Evolutionary conservation across 169 alveolate genomes (phyloP).

Genomic region (Cryptosporidium parvum): DNA sequence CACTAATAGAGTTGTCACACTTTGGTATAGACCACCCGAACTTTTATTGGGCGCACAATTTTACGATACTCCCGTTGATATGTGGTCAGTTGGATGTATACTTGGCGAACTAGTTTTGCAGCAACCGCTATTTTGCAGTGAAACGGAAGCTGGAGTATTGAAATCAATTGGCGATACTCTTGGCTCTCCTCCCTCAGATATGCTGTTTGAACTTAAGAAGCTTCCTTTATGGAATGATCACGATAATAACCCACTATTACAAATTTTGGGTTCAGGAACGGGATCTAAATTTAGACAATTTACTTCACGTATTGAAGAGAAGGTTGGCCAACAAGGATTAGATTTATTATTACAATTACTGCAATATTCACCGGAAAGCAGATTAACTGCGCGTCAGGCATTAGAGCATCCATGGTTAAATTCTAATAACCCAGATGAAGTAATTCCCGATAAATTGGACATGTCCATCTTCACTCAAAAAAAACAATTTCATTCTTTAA

Average conservation of each 20-base stretch:
- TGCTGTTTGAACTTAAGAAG: slow-evolving; percentile 74
- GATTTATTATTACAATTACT: slow-evolving; percentile 82
- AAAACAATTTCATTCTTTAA: slow-evolving; percentile 65
- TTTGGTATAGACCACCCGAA: slow-evolving; percentile 98
- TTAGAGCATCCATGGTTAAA: slow-evolving; percentile 84
- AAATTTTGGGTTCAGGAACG: slow-evolving; percentile 69
- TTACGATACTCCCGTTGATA: slow-evolving; percentile 91
- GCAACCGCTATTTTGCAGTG: slow-evolving; percentile 91
- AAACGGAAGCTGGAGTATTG: slow-evolving; percentile 88
- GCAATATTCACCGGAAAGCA: slow-evolving; percentile 80
- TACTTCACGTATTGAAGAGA: slow-evolving; percentile 65
- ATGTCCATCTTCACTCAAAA: slow-evolving; percentile 54
- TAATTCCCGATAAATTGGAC: slow-evolving; percentile 45
- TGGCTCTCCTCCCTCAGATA: slow-evolving; percentile 83
- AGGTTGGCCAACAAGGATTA: slow-evolving; percentile 78
- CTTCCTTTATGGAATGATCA: slow-evolving; percentile 73
- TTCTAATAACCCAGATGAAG: neutral
- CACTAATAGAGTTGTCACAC: slow-evolving; percentile 95
- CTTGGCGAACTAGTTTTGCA: slow-evolving; percentile 92
- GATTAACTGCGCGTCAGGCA: slow-evolving; percentile 84
- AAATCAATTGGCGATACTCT: slow-evolving; percentile 84
- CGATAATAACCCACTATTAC: slow-evolving; percentile 69
- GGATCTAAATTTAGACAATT: slow-evolving; percentile 64
- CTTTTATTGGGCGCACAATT: slow-evolving; percentile 91
- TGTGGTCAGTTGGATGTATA: slow-evolving; percentile 97